Percentiles rank a stretch among this genome's conserved stretches.
phyloP scores from a whole-genome alignment of 768 basidiomycete genomes.

The Suillus fuscotomentosus region DNA sequence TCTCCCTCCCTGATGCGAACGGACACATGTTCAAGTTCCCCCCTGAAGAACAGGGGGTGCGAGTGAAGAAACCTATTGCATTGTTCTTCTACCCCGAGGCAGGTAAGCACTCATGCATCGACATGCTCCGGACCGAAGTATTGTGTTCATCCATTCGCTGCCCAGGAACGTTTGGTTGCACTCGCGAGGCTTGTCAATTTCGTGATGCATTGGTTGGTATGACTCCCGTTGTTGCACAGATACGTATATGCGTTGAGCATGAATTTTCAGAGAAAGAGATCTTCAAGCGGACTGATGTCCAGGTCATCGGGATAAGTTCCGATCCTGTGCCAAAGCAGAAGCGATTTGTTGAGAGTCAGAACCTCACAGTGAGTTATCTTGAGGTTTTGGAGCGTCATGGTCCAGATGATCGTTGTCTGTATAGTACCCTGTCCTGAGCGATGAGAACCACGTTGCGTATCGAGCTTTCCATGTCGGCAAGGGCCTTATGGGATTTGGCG shows the following conservation, averaged over 20 bases:
- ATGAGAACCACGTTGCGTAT: conserved; percentile 57
- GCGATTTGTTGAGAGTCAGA: conserved; percentile 68
- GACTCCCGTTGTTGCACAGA: conserved; percentile 15
- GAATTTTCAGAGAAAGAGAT: conserved; percentile 52
- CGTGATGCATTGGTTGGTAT: conserved; percentile 72
- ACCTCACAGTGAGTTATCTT: conserved; percentile 51
- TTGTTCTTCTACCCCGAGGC: conserved; percentile 81
- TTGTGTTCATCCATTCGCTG: background rate
- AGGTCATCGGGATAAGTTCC: conserved; percentile 71
- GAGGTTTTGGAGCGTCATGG: background rate
- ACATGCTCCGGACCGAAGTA: conserved; percentile 1
- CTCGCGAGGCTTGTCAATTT: conserved; percentile 79
- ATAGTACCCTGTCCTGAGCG: conserved; percentile 80
- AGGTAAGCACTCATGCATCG: conserved; percentile 37
- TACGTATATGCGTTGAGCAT: background rate
- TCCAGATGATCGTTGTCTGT: background rate
- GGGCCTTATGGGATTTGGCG: conserved; percentile 62
- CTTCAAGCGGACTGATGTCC: conserved; percentile 62
- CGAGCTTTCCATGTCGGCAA: conserved; percentile 67
- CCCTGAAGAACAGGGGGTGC: conserved; percentile 47
- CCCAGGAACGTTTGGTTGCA: conserved; percentile 74
- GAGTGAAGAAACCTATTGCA: conserved; percentile 49
- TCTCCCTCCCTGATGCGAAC: conserved; percentile 64
- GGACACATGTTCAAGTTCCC: conserved; percentile 60
- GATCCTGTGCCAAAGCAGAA: conserved; percentile 75